These are phyloP conservation scores for Fomitopsis schrenkii DNA, from an alignment of 1,284 basidiomycete genomes.

Conservation along the genomic window DNA sequence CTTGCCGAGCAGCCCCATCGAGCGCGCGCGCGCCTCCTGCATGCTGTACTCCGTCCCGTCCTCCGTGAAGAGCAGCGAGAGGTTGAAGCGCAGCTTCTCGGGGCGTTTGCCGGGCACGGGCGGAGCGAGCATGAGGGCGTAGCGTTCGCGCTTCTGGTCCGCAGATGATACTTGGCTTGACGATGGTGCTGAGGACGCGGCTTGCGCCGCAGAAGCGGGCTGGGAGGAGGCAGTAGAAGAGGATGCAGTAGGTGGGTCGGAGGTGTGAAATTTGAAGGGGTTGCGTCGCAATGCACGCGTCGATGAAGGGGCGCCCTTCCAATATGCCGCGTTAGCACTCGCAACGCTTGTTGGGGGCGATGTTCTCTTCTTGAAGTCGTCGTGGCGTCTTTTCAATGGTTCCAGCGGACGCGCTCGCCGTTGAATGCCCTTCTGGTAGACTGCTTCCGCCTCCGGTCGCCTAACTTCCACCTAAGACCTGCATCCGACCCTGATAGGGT, in stretches of 20 bases:
- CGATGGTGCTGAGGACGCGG: conserved; percentile 13
- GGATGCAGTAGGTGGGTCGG: conserved; percentile 33
- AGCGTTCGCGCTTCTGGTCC: conserved; percentile 37
- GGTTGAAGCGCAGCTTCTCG: conserved; percentile 64
- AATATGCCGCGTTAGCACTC: conserved; percentile 15
- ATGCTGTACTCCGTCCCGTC: conserved; percentile 68
- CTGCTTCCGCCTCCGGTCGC: conserved; percentile 63
- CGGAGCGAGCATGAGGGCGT: conserved; percentile 65
- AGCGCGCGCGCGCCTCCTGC: conserved; percentile 71
- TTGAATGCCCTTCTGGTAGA: conserved; percentile 83
- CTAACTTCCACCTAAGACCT: background rate
- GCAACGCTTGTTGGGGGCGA: conserved; percentile 23
- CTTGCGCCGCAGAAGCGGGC: conserved; percentile 31
- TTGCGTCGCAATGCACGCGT: conserved; percentile 44
- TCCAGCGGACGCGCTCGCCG: conserved; percentile 81
- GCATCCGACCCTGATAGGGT: background rate
- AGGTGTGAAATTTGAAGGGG: conserved; percentile 48
- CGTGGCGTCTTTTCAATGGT: conserved; percentile 79
- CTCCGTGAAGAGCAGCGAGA: conserved; percentile 63
- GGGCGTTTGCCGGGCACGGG: conserved; percentile 62
- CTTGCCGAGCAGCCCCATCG: conserved; percentile 76
- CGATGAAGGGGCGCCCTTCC: conserved; percentile 27
- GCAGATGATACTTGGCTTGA: background rate
- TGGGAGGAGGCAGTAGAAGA: conserved; percentile 12
- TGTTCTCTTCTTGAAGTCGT: conserved; percentile 65